Conservation (phyloP, 2,329 filamentous ascomycete genomes). For the Colletotrichum navitas region DNA sequence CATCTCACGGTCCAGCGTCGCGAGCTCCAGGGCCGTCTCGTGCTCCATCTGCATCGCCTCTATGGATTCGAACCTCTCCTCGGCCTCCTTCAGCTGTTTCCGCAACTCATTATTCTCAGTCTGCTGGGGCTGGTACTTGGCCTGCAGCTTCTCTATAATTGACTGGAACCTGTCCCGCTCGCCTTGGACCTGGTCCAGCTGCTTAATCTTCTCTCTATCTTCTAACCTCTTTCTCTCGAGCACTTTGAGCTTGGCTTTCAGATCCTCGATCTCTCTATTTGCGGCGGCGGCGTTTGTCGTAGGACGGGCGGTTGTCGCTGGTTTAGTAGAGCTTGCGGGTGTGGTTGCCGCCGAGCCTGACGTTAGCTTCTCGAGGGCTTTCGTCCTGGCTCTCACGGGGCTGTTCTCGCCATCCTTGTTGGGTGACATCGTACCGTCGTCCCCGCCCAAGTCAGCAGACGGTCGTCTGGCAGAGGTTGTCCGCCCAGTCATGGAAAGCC, state of each 20-base stretch:
- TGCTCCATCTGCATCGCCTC: conserved; percentile 85
- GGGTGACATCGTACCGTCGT: conserved; percentile 57
- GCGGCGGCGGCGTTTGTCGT: conserved; percentile 62
- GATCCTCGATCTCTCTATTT: conserved; percentile 81
- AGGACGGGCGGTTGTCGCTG: conserved; percentile 47
- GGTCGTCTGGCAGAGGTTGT: conserved; percentile 57
- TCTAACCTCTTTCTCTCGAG: conserved; percentile 89
- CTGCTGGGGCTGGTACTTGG: conserved; percentile 87
- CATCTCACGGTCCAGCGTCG: conserved; percentile 93
- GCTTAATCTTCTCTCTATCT: conserved; percentile 86
- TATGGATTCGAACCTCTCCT: conserved; percentile 75
- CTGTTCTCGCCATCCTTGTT: conserved; percentile 66
- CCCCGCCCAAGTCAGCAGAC: conserved; percentile 61
- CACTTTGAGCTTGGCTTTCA: conserved; percentile 88
- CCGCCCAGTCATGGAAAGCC: conserved; percentile 55
- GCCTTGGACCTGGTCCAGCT: conserved; percentile 79
- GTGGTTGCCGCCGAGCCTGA: conserved; percentile 51
- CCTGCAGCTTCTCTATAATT: conserved; percentile 91
- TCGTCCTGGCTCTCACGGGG: conserved; percentile 63
- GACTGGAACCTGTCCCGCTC: conserved; percentile 84
- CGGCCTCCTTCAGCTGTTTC: conserved; percentile 81
- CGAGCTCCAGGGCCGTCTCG: conserved; percentile 87
- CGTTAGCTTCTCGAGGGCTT: conserved; percentile 65
- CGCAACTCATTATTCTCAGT: conserved; percentile 83
- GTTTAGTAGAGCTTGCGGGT: conserved; percentile 42